Evolutionary conservation across 1,284 basidiomycete species (phyloP), one percentile per base, ranked within the genome.

Genomic region (Grifola frondosa): DNA sequence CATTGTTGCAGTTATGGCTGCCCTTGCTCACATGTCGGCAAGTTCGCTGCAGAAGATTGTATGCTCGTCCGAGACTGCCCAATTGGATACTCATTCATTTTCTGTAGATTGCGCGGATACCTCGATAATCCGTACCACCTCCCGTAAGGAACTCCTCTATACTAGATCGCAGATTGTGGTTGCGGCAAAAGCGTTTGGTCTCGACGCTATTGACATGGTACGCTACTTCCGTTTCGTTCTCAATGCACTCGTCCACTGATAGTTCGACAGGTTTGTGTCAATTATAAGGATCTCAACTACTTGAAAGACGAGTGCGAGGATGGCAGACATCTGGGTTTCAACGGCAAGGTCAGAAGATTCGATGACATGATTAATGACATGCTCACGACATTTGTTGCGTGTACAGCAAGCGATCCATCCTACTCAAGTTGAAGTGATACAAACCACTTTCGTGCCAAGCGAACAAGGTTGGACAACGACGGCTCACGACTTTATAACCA

Each of bases 11-110:
- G 8, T 11, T 8, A 17, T 24, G 16, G 3, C 20, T 41, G 13
- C 10, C 6, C 5, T 13, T 4, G 6, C 16, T 23, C 49, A 15
- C 44, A 20, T 22, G 9, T 30, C 7, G 23, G 5, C 15, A 2
- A 93, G 89, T 94, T 94, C 61, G 91, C 89, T 4, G 89, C 91
- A 24, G 91, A 95, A 68, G 91, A 96, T 59, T 95, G 90, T 91
- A 60, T 59, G 75, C 54, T 22, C 7, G 21, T 17, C 21, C 10
- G n/a, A 30, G n/a, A n/a, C n/a, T n/a, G n/a, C n/a, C n/a, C n/a
- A n/a, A n/a, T n/a, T n/a, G n/a, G n/a, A n/a, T n/a, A n/a, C n/a
- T n/a, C n/a, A n/a, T n/a, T n/a, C n/a, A n/a, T n/a, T n/a, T 17
- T 31, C 15, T 24, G n/a, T 56, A 88, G 86, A 84, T 57, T 89